Percentiles rank a stretch among this genome's conserved stretches.
Evolutionary conservation across 306 rosid species (phyloP).

Genomic region (Delonix regia): DNA sequence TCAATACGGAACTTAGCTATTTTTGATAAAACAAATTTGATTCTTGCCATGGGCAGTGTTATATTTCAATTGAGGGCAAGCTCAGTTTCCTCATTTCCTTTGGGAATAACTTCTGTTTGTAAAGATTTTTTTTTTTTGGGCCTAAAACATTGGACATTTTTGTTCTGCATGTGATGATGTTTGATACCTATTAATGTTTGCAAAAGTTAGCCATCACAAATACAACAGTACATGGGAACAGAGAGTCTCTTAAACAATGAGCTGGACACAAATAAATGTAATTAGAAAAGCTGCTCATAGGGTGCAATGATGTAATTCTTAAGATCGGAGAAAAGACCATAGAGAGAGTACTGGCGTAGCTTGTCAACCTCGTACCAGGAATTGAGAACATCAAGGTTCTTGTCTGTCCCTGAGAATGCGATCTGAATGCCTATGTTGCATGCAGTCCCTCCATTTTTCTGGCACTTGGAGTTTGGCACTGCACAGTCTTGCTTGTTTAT

Average conservation of each 20-base stretch:
- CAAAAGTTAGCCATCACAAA: too few relatives aligned
- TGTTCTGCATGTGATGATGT: neutral
- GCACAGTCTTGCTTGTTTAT: slow-evolving; percentile 19
- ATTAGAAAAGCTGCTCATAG: neutral
- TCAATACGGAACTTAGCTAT: slow-evolving; percentile 3
- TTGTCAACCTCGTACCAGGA: slow-evolving; percentile 16
- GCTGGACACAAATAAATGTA: neutral
- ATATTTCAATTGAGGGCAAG: neutral
- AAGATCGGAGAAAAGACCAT: slow-evolving; percentile 14
- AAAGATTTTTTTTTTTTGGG: neutral
- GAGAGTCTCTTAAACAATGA: neutral
- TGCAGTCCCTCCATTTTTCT: neutral
- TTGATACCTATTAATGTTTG: too few relatives aligned
- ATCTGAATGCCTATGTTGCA: slow-evolving; percentile 16
- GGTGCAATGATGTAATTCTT: neutral
- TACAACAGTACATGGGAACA: neutral
- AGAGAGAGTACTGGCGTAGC: slow-evolving; percentile 19
- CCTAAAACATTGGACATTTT: neutral
- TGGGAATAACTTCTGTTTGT: neutral
- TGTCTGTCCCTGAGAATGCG: slow-evolving; percentile 16
- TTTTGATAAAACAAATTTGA: slow-evolving; percentile 1
- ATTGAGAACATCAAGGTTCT: neutral
- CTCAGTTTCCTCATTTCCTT: neutral
- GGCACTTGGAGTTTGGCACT: slow-evolving; percentile 13
- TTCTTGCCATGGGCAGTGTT: slow-evolving; percentile 14